These are phyloP conservation scores for Huiozyma naganishii DNA, from an alignment of 805 yeast genomes.

Conservation along the genomic window DNA sequence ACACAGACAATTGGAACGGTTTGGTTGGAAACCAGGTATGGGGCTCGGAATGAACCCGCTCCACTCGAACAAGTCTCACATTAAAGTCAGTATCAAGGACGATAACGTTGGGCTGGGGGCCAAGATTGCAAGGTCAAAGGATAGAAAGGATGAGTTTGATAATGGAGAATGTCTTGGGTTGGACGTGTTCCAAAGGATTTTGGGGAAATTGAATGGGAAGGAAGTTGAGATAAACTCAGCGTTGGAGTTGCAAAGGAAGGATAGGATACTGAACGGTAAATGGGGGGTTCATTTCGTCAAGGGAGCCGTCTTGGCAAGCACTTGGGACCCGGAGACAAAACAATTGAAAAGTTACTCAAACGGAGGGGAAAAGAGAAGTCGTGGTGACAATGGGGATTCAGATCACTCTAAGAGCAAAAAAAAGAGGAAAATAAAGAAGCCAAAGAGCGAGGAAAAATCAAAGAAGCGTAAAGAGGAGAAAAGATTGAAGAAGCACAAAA, in stretches of 20 bases:
- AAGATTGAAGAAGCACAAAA: slow-evolving; percentile 24
- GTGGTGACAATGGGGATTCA: slow-evolving; percentile 21
- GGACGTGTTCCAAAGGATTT: slow-evolving; percentile 83
- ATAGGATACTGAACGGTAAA: slow-evolving; percentile 66
- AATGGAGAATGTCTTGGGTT: slow-evolving; percentile 81
- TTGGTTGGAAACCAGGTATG: slow-evolving; percentile 89
- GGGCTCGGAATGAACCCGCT: slow-evolving; percentile 57
- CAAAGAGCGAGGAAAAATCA: slow-evolving; percentile 24
- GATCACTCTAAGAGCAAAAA: slow-evolving; percentile 19
- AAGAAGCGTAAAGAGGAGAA: slow-evolving; percentile 21
- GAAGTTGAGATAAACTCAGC: slow-evolving; percentile 56
- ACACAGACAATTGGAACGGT: slow-evolving; percentile 64
- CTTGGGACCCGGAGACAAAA: slow-evolving; percentile 60
- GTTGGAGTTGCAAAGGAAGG: slow-evolving; percentile 56
- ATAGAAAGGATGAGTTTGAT: slow-evolving; percentile 57
- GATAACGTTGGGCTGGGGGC: slow-evolving; percentile 89
- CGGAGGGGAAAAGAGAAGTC: slow-evolving; percentile 23
- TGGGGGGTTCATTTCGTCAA: slow-evolving; percentile 82
- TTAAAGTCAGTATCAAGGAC: slow-evolving; percentile 70
- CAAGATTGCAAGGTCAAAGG: slow-evolving; percentile 41
- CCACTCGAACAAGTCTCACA: slow-evolving; percentile 60
- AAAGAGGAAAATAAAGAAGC: slow-evolving; percentile 19
- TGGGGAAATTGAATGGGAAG: slow-evolving; percentile 83
- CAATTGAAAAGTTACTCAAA: slow-evolving; percentile 23
- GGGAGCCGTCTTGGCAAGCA: slow-evolving; percentile 75